These are phyloP conservation scores for Cutaneotrichosporon cutaneum DNA, from an alignment of 1,284 basidiomycete species.

Conservation along the genomic window DNA sequence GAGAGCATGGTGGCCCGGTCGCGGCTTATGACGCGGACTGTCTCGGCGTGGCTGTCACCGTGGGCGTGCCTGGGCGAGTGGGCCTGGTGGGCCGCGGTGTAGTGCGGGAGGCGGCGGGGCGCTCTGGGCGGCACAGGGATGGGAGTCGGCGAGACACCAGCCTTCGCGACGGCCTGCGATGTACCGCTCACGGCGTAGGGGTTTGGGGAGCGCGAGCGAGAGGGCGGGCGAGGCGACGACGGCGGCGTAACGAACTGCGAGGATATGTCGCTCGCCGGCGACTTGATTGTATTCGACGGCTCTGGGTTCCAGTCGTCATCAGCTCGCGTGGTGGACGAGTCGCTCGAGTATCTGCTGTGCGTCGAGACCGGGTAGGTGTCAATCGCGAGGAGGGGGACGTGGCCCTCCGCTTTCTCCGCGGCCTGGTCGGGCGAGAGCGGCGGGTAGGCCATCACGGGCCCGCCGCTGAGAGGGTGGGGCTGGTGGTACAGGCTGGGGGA, in stretches of 20 bases:
- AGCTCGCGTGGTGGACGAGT: too few species aligned
- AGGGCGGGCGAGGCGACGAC: neutral
- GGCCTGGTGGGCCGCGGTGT: neutral
- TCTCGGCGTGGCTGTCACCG: neutral
- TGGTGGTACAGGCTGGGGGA: neutral
- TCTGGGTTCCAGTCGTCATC: conserved; percentile 5
- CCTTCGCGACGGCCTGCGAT: neutral
- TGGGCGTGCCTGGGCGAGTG: neutral
- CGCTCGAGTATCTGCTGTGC: neutral
- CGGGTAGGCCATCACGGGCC: neutral
- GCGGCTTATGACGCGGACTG: neutral
- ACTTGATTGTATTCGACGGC: neutral
- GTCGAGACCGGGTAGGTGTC: neutral
- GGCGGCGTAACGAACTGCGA: conserved; percentile 3
- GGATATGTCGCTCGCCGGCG: conserved; percentile 4
- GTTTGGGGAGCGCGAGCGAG: neutral
- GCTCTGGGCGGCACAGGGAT: neutral
- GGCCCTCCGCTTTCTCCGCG: neutral
- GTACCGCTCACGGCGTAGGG: neutral
- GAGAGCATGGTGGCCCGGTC: conserved; percentile 4
- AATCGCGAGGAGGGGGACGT: conserved; percentile 1
- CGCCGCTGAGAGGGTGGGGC: neutral
- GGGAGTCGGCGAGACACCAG: neutral
- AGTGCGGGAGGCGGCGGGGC: neutral
- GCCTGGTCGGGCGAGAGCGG: neutral